Evolutionary conservation across 495 filamentous ascomycete genomes (phyloP), one percentile per base, ranked within the genome.

Genomic region (Podospora australis): DNA sequence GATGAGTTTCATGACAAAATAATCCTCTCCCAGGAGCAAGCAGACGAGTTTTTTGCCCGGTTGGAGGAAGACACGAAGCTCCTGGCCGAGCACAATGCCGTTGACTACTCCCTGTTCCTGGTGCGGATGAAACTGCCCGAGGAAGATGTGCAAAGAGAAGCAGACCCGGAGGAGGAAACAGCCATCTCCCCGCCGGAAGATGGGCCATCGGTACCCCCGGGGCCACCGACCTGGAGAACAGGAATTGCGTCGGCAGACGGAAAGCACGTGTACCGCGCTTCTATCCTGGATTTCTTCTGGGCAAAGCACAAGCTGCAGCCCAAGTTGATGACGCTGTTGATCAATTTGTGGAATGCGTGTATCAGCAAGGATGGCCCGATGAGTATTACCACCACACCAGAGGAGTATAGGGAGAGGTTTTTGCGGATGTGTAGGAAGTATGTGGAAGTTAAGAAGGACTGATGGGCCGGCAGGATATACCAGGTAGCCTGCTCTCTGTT

Each of bases 281-380:
- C 78, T 4, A 54, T 86, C 19, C 62, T 87, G 35, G 82, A 86
- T 60, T 86, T 86, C 54, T 85, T 86, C 64, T 86, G 83, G 79
- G 79, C 80, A 1, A 80, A 79, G 56, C 82, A 86, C 64, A 82
- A 78, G 52, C 45, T 81, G 1, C 78, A 78, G 41, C 75, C 82
- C 2, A 74, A 70, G 58, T 71, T 75, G 0, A 72, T 86, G 74
- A 82, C 83, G 4, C 70, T 77, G 0, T 61, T 84, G 24, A 71
- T 86, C 29, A 72, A 74, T 13, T 64, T 71, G 1, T 86, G 79
- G 55, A 86, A 86, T 51, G 52, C 80, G 2, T 50, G 84, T 22
- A 71, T 70, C 34, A 55, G 56, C 6, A 50, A 64, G 17, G 69
- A 77, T 41, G 83, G 82, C 0, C 80, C 73, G 4, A 87, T 87